phyloP scores from a whole-genome alignment of 306 rosid species.

The Dalbergia cultrata region DNA sequence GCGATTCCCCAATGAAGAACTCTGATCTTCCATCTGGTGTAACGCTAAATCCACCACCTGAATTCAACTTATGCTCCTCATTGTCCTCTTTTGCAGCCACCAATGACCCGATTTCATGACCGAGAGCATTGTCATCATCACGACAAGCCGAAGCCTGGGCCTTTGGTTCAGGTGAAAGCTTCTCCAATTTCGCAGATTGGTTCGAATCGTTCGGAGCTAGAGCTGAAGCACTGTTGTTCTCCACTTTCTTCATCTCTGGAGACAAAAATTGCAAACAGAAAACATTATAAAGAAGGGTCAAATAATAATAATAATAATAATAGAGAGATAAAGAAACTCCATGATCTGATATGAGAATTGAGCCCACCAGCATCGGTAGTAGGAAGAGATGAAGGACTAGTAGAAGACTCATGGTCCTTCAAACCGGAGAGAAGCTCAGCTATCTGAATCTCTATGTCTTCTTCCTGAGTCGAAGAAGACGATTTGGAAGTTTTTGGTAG shows the following conservation, averaged over 20 bases:
- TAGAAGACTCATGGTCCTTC: conserved; percentile 32
- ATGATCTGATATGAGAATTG: neutral
- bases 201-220: conserved; percentile 34
- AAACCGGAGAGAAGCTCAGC: conserved; percentile 69
- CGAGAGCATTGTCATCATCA: conserved; percentile 5
- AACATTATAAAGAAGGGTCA: neutral
- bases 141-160: conserved; percentile 5
- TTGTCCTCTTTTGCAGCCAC: conserved; percentile 10
- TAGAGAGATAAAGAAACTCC: neutral
- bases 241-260: conserved; percentile 41
- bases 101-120: conserved; percentile 28
- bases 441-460: conserved; percentile 65
- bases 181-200: conserved; percentile 45
- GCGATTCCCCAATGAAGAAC: neutral
- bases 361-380: conserved; percentile 31
- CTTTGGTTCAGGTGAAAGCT: conserved; percentile 15
- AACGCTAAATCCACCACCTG: conserved; percentile 12
- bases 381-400: neutral
- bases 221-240: conserved; percentile 18
- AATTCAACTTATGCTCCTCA: conserved; percentile 26
- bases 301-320: neutral
- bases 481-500: conserved; percentile 39
- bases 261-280: conserved; percentile 19
- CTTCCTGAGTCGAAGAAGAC: conserved; percentile 43
- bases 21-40: conserved; percentile 10